Evolutionary conservation across 2,329 filamentous ascomycete genomes (phyloP), one percentile per base, ranked within the genome.

Genomic region (Sporothrix brunneoviolacea): DNA sequence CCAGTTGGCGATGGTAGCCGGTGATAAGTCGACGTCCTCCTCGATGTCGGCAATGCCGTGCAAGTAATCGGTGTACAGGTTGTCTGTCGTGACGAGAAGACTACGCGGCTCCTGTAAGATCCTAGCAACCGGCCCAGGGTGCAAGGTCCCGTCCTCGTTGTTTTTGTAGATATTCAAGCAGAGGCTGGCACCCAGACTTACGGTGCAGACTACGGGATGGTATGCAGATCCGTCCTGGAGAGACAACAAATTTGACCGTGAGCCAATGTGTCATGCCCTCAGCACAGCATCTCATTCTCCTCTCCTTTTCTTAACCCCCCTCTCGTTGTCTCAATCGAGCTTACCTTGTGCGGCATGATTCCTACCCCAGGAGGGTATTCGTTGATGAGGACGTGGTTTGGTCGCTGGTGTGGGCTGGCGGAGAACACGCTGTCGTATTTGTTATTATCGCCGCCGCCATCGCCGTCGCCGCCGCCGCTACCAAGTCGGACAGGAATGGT

Each of bases 381-480:
- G 62, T 98, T 98, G 59, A 97, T 82, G 33, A 97, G 74, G 40
- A 95, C 88, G 68, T 97, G 93, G 60, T 97, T 98, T 3, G 91
- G 88, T 4, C 72, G 74, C 16, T 71, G 60, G 62, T 97, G 91
- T 5, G 88, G 87, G 45, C 90, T 88, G 18, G 73, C 64, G 16
- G 67, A 64, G 59, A 84, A 84, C 7, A 84, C 65, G 58, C 78
- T 68, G 40, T 58, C 54, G 4, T 21, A 9, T 19, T 21, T 49
- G 8, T 57, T 47, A 30, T 62, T 57, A 44, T 49, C 57, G 48
- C 50, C 47, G 13, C 66, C 18, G 4, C 10, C 16, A 33, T 12
- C 40, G 21, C 15, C 22, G 19, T 18, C n/a, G n/a, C 42, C 38
- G 15, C 35, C 30, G 9, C 24, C 18, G 4, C 18, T 30, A 36